Base-by-base conservation (phyloP, 176 grass and related monocot genomes). In the Aegilops sharonensis region DNA sequence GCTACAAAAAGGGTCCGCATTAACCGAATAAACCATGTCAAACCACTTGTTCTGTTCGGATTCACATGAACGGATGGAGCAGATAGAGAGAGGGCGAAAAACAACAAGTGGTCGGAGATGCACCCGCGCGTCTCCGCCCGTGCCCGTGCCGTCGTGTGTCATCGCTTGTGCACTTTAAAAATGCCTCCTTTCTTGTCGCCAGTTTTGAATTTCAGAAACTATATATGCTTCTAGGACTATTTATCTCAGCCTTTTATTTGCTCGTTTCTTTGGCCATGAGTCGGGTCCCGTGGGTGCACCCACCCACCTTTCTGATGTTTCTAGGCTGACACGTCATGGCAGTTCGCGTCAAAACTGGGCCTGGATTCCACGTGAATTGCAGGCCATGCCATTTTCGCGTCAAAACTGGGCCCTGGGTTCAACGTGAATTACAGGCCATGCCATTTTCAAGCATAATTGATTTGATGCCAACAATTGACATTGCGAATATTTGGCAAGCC, bases 211-310 rank as follows among this genome's bases (percentile, higher is more conserved):
- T 52, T 17, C 48, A 52, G 14, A 59, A 59, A 21, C 18, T n/a
- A 59, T 18, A 59, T 8, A 21, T 47, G 43, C 43, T 47, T 8
- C 12, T 54, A 15, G 50, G 4, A 54, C 5, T 15, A 54, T 54
- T 54, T 56, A 59, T 59, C 8, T 59, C 56, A 59, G 2, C 56
- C 21, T 61, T 61, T 61, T 61, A 18, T 11, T 23, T 61, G 2
- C 57, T 61, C 57, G 21, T 61, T 61, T 61, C 20, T 23, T 61
- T 61, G 8, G 17, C 13, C 2, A 25, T 29, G 60, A 57, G 47
- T 15, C 57, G 80, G 57, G 76, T 52, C 89, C 85, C 76, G 89
- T 91, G 85, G 77, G 6, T 64, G 24, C 11, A 9, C 13, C 72
- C n/a, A 48, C 45, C 45, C 29, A 50, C 60, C 24, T 21, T 13